Evolutionary conservation across 1,284 basidiomycete species (phyloP).

Genomic region (Cryptococcus jaspeensis): DNA sequence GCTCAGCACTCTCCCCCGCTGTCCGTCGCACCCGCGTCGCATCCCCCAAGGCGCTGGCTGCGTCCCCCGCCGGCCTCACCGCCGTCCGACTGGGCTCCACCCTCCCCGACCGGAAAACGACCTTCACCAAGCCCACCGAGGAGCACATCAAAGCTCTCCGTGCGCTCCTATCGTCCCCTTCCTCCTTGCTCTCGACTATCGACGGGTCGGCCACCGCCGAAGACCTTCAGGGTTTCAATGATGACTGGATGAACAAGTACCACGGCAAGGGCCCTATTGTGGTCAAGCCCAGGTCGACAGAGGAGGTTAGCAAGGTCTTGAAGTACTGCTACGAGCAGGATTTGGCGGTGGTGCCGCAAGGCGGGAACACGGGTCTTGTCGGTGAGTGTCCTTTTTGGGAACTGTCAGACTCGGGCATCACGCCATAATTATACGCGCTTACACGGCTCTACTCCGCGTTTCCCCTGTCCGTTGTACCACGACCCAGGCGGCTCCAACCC

Average conservation of each 20-base stretch:
- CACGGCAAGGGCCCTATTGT: conserved; percentile 79
- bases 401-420: too few relatives aligned
- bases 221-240: conserved; percentile 80
- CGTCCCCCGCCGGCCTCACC: background rate
- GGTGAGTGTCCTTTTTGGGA: conserved; percentile 42
- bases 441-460: background rate
- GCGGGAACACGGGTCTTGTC: conserved; percentile 97
- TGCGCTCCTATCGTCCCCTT: conserved; percentile 52
- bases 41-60: background rate
- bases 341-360: conserved; percentile 91
- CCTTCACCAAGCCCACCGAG: conserved; percentile 53
- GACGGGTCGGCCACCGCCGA: conserved; percentile 52
- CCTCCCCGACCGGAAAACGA: conserved; percentile 39
- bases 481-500: conserved; percentile 95
- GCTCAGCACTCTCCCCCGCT: background rate
- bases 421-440: background rate
- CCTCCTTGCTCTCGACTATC: conserved; percentile 55
- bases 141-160: conserved; percentile 55
- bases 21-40: background rate
- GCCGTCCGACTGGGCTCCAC: conserved; percentile 37
- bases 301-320: conserved; percentile 84
- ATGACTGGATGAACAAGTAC: conserved; percentile 98
- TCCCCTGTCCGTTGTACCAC: background rate
- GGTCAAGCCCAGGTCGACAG: conserved; percentile 80
- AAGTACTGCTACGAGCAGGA: conserved; percentile 75